Evolutionary conservation across 345 rosid species (phyloP), one percentile per base, ranked within the genome.

Genomic region (Physaria fendleri): DNA sequence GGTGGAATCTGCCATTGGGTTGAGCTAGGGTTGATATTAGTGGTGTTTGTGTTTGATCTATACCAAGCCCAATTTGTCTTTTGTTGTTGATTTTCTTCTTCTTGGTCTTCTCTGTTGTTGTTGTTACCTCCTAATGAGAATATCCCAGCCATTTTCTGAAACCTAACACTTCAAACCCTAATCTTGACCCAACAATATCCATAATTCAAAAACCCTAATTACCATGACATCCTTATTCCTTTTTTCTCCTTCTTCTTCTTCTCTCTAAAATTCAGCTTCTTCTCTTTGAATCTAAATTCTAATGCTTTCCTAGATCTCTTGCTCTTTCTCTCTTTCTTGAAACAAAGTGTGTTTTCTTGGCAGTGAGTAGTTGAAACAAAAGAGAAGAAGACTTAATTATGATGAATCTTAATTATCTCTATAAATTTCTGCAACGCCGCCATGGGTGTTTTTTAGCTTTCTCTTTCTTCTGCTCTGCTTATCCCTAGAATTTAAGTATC

Each of bases 381-480:
- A 44, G 25, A 43, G 53, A 37, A 17, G 37, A 49, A 38, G 28
- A 42, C 12, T 52, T 32, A 37, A 9, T 56, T 45, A 55, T 71
- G n/a, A n/a, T n/a, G 25, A 55, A 33, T 41, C 24, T 41, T 35
- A 68, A 37, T 16, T 45, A 20, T 69, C 17, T 52, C 58, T 47
- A 54, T 56, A 54, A 65, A 55, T 66, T 64, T 66, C 82, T 78
- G 82, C 95, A 78, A 76, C 82, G 95, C 95, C 88, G 95, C 82
- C 88, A 77, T 79, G 73, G 34, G 56, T n/a, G 54, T 25, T 24
- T 43, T 66, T 68, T 46, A 64, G 68, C 27, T 61, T 65, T 73
- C 74, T 49, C 79, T 77, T 57, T 74, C 75, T 42, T 52, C 65
- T 56, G 51, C 71, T 71, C 80, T 72, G 79, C 76, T 57, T 64